phyloP scores from a whole-genome alignment of 176 grass and related monocot species.

The Eleusine indica region DNA sequence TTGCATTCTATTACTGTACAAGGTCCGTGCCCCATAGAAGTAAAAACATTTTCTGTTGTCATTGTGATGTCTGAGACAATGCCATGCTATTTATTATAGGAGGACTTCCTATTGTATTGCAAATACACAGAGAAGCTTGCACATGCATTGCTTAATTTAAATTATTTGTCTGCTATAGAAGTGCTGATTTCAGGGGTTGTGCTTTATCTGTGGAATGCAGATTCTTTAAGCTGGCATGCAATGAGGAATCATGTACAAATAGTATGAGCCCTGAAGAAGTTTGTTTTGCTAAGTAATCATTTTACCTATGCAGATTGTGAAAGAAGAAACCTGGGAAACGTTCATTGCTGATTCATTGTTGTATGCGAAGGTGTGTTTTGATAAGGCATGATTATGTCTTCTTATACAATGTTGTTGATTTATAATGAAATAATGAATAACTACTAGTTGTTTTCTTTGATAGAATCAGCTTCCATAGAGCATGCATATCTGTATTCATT shows the following conservation, averaged over 20 bases:
- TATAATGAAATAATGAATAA: neutral
- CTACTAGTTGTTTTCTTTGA: slow-evolving; percentile 17
- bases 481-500: neutral
- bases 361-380: slow-evolving; percentile 69
- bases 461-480: neutral
- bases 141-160: neutral
- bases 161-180: neutral
- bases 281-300: slow-evolving; percentile 17
- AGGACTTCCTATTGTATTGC: neutral
- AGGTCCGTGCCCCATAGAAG: neutral
- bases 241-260: slow-evolving; percentile 4
- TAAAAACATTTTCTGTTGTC: slow-evolving; percentile 10
- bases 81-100: neutral
- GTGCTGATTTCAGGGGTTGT: neutral
- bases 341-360: slow-evolving; percentile 70
- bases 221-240: neutral
- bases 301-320: slow-evolving; percentile 66
- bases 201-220: neutral
- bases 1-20: neutral
- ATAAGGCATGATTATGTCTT: neutral
- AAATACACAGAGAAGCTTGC: neutral
- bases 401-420: slow-evolving; percentile 13
- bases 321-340: slow-evolving; percentile 88
- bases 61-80: slow-evolving; percentile 15
- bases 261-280: neutral